Evolutionary conservation across 805 yeast species (phyloP), one percentile per base, ranked within the genome.

Genomic region (Candida taoyuanica): DNA sequence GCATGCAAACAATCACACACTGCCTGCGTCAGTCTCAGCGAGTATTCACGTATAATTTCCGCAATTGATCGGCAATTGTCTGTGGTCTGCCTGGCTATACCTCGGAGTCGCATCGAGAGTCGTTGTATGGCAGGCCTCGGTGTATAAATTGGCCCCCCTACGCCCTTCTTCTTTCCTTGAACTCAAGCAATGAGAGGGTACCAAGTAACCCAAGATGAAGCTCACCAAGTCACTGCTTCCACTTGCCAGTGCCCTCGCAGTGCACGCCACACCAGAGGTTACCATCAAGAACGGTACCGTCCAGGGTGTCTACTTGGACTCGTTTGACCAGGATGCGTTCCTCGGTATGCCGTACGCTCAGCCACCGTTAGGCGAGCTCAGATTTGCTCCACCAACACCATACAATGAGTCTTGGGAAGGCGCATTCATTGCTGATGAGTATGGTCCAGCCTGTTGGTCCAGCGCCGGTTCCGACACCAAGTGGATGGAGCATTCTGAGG

Each of bases 331-430:
- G 33, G 52, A 48, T n/a, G 36, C 33, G 30, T 48, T 27, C 32
- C 31, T 48, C 3, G 58, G 59, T 11, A 43, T 59, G 21, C 61
- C 60, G 5, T 59, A 52, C 40, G 61, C 62, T 7, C 42, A 49
- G 21, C 55, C 64, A 19, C 63, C 65, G 7, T 34, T 49, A 4
- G 56, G 49, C 0, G 14, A 43, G 1, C 37, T 55, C 21, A 44
- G 64, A 29, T 59, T 59, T 41, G 50, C 50, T 1, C 45, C 39
- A 12, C 54, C 58, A 6, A 37, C 44, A 7, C 37, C 49, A 16
- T 42, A 37, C 29, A 46, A 40, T 29, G 42, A 39, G n/a, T 24
- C 53, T 7, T 43, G 45, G 39, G 36, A 36, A 18, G 48, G 32
- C n/a, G 37, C 33, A 3, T 34, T 36, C 28, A 34, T 46, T 5